Percentiles rank a stretch among this genome's conserved stretches.
Conservation (phyloP, 306 rosid species). For the Cucurbita moschata region DNA sequence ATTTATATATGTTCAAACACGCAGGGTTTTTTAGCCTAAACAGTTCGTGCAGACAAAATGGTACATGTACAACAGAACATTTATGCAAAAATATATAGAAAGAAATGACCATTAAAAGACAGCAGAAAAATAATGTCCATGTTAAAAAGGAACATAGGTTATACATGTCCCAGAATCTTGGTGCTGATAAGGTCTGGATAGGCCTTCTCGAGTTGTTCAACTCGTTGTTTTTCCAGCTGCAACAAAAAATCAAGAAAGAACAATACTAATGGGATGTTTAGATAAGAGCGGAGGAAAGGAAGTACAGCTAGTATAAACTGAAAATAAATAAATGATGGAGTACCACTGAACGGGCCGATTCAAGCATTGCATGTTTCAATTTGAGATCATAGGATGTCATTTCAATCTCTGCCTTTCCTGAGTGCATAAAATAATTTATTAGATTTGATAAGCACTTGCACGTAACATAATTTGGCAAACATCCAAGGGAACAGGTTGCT, state of each 20-base stretch:
- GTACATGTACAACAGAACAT: neutral
- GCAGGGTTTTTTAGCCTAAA: neutral
- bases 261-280: neutral
- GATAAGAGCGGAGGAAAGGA: neutral
- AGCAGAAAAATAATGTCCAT: slow-evolving; percentile 8
- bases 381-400: slow-evolving; percentile 42
- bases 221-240: slow-evolving; percentile 73
- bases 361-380: slow-evolving; percentile 55
- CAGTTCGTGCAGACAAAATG: neutral
- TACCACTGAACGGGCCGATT: slow-evolving; percentile 69
- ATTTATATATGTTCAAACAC: neutral
- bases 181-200: slow-evolving; percentile 85
- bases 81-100: neutral
- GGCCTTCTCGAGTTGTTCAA: slow-evolving; percentile 73
- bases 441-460: neutral
- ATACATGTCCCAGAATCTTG: slow-evolving; percentile 82
- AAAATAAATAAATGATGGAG: slow-evolving; percentile 4
- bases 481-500: neutral
- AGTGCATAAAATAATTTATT: slow-evolving; percentile 13
- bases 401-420: slow-evolving; percentile 68
- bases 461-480: neutral
- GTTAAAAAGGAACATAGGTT: slow-evolving; percentile 15
- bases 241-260: slow-evolving; percentile 16
- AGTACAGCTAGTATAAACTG: neutral
- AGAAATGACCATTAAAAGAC: neutral